phyloP scores from a whole-genome alignment of 805 yeast genomes.

The Lachancea sp. region DNA sequence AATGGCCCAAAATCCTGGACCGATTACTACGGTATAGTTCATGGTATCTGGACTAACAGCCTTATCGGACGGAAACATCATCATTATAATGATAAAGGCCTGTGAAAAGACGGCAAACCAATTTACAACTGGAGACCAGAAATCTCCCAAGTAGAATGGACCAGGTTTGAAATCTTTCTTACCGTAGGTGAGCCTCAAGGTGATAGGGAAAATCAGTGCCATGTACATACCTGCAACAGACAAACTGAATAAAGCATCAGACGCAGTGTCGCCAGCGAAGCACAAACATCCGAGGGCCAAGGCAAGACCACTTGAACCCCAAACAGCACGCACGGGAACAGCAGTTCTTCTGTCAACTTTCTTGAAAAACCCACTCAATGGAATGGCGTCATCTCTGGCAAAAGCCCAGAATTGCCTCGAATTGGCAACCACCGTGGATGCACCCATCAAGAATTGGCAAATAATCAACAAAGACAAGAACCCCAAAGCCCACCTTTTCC shows the following conservation, averaged over 20 bases:
- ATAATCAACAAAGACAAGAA: conserved; percentile 51
- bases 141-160: conserved; percentile 53
- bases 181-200: conserved; percentile 38
- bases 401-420: conserved; percentile 70
- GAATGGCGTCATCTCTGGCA: conserved; percentile 70
- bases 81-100: conserved; percentile 44
- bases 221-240: conserved; percentile 37
- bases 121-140: conserved; percentile 40
- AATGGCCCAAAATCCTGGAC: conserved; percentile 52
- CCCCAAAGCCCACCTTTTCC: conserved; percentile 58
- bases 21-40: conserved; percentile 67
- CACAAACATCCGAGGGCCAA: conserved; percentile 35
- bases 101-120: conserved; percentile 45
- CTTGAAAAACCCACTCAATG: conserved; percentile 48
- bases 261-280: conserved; percentile 38
- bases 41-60: conserved; percentile 36
- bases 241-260: conserved; percentile 39
- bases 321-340: conserved; percentile 60
- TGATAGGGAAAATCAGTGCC: conserved; percentile 36
- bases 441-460: conserved; percentile 56
- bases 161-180: conserved; percentile 52
- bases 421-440: conserved; percentile 17
- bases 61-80: conserved; percentile 48
- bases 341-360: conserved; percentile 46
- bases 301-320: conserved; percentile 33